Evolutionary conservation across 2,329 filamentous ascomycete species (phyloP).

Genomic region (Fusarium nelsonii): DNA sequence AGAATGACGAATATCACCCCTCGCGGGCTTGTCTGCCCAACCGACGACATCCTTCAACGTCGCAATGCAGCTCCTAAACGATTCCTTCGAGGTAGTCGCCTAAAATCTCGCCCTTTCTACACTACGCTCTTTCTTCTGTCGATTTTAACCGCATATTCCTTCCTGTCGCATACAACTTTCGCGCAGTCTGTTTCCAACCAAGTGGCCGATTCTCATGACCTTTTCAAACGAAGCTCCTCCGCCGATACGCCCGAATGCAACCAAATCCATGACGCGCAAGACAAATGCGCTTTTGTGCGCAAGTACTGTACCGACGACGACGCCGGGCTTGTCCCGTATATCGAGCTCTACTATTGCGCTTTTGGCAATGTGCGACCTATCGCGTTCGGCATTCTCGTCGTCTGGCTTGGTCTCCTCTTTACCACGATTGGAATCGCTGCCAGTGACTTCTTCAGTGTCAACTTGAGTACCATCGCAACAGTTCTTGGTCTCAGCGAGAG

Average conservation of each 20-base stretch:
- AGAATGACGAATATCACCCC: conserved; percentile 34
- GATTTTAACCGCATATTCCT: conserved; percentile 60
- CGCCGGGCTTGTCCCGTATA: conserved; percentile 88
- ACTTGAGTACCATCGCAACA: conserved; percentile 90
- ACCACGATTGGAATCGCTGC: conserved; percentile 97
- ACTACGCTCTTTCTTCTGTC: conserved; percentile 61
- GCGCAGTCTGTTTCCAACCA: conserved; percentile 23
- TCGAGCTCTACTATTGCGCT: conserved; percentile 90
- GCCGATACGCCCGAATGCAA: conserved; percentile 72
- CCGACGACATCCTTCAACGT: conserved; percentile 15
- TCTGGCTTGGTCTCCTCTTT: conserved; percentile 92
- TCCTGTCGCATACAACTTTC: conserved; percentile 51
- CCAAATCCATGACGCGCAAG: conserved; percentile 78
- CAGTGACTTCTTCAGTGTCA: conserved; percentile 98
- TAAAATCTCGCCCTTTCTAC: conserved; percentile 64
- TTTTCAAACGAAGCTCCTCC: conserved; percentile 46
- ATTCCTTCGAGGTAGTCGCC: conserved; percentile 51
- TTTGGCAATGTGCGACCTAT: conserved; percentile 76
- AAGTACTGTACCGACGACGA: conserved; percentile 89
- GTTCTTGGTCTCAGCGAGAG: conserved; percentile 95
- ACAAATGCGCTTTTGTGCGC: conserved; percentile 89
- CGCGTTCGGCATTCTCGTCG: conserved; percentile 81
- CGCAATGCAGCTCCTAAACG: conserved; percentile 16
- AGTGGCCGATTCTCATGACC: conserved; percentile 19
- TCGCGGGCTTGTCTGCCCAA: conserved; percentile 17